Percentiles rank a stretch among this genome's conserved stretches.
Conservation (phyloP, 768 basidiomycete genomes). For the Sporobolomyces phaffii region DNA sequence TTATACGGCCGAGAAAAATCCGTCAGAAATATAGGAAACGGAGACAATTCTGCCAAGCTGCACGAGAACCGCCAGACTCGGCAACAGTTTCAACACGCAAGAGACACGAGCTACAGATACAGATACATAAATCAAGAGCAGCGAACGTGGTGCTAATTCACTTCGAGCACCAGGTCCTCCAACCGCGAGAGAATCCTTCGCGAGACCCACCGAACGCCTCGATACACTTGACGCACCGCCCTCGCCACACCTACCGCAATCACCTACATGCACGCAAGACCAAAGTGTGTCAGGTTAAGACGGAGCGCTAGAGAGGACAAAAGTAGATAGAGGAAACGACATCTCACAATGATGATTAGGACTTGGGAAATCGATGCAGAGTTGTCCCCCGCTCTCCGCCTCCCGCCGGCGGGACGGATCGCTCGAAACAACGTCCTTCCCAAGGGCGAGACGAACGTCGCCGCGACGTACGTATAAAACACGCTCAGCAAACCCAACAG, state of each 20-base stretch:
- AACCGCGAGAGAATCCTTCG: background rate
- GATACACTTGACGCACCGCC: constrained; percentile 4
- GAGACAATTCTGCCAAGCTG: too few species aligned
- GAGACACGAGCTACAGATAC: too few species aligned
- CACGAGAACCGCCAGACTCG: too few species aligned
- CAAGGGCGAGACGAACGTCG: constrained; percentile 17
- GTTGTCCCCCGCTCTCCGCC: constrained; percentile 1
- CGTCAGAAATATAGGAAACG: too few species aligned
- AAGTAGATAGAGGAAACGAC: background rate
- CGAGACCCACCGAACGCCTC: constrained; percentile 13
- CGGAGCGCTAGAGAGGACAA: too few species aligned
- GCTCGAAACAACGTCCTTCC: constrained; percentile 26
- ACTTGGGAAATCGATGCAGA: constrained; percentile 11
- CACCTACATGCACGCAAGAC: too few species aligned
- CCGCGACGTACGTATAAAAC: constrained; percentile 15
- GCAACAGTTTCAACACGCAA: too few species aligned
- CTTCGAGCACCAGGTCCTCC: constrained; percentile 34
- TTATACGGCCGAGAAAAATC: too few species aligned
- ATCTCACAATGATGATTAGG: constrained; percentile 15
- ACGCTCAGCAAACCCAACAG: constrained; percentile 12
- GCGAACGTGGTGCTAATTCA: too few species aligned
- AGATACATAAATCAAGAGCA: too few species aligned
- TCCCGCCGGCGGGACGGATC: constrained; percentile 7
- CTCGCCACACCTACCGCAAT: constrained; percentile 14
- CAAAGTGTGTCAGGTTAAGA: too few species aligned